Evolutionary conservation across 768 basidiomycete species (phyloP).

Genomic region (Lactifluus echinatus): DNA sequence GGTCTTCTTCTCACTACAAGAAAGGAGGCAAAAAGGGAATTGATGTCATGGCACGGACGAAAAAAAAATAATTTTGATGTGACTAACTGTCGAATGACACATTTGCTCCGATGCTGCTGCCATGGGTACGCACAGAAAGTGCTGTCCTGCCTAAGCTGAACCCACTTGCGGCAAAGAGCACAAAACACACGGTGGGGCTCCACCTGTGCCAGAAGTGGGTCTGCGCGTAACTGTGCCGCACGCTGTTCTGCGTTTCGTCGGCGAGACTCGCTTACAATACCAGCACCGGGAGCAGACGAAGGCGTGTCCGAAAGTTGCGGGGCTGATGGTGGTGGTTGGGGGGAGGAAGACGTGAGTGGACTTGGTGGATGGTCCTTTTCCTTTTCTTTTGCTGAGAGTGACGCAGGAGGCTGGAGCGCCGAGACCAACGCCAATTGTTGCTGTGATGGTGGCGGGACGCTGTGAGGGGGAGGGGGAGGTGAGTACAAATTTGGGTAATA

Average conservation of each 20-base stretch:
- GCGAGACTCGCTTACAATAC: conserved; percentile 45
- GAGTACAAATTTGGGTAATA: neutral
- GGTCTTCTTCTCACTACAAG: conserved; percentile 23
- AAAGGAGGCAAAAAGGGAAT: neutral
- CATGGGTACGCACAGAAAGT: conserved; percentile 78
- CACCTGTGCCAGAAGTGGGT: conserved; percentile 55
- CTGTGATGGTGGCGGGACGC: conserved; percentile 28
- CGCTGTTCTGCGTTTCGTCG: conserved; percentile 74
- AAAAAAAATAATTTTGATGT: neutral
- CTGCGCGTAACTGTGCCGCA: conserved; percentile 58
- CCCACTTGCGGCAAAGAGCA: conserved; percentile 70
- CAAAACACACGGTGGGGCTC: conserved; percentile 65
- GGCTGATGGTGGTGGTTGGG: neutral
- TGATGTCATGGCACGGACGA: neutral
- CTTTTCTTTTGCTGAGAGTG: conserved; percentile 12
- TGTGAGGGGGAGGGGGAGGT: conserved; percentile 3
- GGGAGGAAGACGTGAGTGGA: neutral
- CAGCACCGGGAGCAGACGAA: neutral
- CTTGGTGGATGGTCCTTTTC: conserved; percentile 11
- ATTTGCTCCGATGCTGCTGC: conserved; percentile 71
- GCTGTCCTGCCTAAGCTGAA: conserved; percentile 70
- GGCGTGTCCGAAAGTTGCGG: neutral
- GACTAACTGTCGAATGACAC: conserved; percentile 61
- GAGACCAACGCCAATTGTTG: conserved; percentile 30
- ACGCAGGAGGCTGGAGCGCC: conserved; percentile 17